phyloP scores from a whole-genome alignment of 805 yeast species.

The Yarrowia sp. region DNA sequence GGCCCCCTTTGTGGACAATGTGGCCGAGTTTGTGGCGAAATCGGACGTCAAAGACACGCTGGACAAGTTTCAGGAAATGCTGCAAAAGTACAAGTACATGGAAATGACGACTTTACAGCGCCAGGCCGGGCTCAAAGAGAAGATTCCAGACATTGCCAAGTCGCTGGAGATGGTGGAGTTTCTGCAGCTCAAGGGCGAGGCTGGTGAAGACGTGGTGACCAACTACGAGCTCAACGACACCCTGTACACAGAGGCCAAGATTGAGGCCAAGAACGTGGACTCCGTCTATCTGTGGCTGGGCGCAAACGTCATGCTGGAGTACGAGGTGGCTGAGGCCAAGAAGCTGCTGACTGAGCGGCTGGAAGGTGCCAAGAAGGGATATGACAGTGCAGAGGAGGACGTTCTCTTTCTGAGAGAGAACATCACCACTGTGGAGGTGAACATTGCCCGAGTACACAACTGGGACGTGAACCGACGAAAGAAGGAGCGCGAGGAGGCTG shows the following conservation, averaged over 20 bases:
- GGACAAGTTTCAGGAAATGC: constrained; percentile 80
- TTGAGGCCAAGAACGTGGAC: constrained; percentile 59
- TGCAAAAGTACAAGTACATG: constrained; percentile 91
- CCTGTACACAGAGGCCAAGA: constrained; percentile 79
- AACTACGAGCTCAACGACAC: constrained; percentile 94
- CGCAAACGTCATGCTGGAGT: constrained; percentile 96
- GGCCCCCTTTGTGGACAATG: constrained; percentile 90
- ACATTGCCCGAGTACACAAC: constrained; percentile 74
- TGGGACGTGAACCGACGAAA: constrained; percentile 52
- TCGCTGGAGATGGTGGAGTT: constrained; percentile 76
- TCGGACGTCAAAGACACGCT: constrained; percentile 74
- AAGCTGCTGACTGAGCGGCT: constrained; percentile 69
- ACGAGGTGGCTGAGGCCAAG: constrained; percentile 87
- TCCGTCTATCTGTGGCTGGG: constrained; percentile 94
- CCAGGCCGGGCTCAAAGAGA: constrained; percentile 58
- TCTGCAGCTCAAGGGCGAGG: constrained; percentile 57
- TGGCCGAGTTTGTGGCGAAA: constrained; percentile 71
- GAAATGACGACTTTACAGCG: constrained; percentile 55
- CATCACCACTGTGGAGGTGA: constrained; percentile 97
- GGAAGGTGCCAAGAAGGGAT: constrained; percentile 64
- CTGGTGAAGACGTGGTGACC: constrained; percentile 61
- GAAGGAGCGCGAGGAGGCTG: constrained; percentile 41
- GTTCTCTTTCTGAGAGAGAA: constrained; percentile 83
- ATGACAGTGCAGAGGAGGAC: constrained; percentile 75
- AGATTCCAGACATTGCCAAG: constrained; percentile 91